A percentile compares a stretch with the other conserved stretches of the same genome.
These are phyloP conservation scores for Calocera viscosa DNA, from an alignment of 768 basidiomycete species.

Conservation along the genomic window DNA sequence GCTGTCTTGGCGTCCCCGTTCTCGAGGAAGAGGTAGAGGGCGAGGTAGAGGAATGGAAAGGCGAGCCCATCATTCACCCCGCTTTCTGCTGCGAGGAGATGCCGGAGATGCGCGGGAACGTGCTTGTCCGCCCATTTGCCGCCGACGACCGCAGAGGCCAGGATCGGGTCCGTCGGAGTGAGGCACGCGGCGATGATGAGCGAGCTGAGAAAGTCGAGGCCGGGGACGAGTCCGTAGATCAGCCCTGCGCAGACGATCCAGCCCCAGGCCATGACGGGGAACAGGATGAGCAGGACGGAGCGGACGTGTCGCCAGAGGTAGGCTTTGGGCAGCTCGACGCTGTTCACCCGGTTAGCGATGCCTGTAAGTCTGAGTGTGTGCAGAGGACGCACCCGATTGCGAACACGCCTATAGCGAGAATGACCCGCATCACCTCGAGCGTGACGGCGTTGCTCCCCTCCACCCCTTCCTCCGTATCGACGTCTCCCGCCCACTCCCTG, in stretches of 20 bases:
- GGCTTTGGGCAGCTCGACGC: background rate
- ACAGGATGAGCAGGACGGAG: conserved; percentile 16
- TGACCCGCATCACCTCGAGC: conserved; percentile 80
- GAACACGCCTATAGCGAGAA: conserved; percentile 55
- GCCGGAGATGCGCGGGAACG: conserved; percentile 63
- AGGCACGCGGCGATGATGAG: conserved; percentile 86
- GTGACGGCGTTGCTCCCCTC: conserved; percentile 56
- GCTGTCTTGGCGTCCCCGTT: conserved; percentile 40
- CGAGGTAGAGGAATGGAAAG: conserved; percentile 83
- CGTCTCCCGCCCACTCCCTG: conserved; percentile 48
- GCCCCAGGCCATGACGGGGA: conserved; percentile 11
- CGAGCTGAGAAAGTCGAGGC: conserved; percentile 75
- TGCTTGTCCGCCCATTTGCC: conserved; percentile 98
- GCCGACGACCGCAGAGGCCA: conserved; percentile 84
- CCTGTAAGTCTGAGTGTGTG: no score
- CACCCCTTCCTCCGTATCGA: conserved; percentile 30
- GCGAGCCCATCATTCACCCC: conserved; percentile 97
- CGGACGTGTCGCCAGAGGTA: background rate
- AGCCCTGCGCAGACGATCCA: conserved; percentile 38
- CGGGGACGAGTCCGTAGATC: conserved; percentile 84
- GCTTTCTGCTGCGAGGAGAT: conserved; percentile 72
- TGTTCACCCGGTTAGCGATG: background rate
- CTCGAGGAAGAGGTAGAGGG: conserved; percentile 76
- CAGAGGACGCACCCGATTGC: conserved; percentile 14
- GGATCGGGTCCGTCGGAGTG: conserved; percentile 88